These are phyloP conservation scores for Fimicolochytrium jonesii DNA, from an alignment of 192 early-diverging fungal genomes.

Conservation along the genomic window DNA sequence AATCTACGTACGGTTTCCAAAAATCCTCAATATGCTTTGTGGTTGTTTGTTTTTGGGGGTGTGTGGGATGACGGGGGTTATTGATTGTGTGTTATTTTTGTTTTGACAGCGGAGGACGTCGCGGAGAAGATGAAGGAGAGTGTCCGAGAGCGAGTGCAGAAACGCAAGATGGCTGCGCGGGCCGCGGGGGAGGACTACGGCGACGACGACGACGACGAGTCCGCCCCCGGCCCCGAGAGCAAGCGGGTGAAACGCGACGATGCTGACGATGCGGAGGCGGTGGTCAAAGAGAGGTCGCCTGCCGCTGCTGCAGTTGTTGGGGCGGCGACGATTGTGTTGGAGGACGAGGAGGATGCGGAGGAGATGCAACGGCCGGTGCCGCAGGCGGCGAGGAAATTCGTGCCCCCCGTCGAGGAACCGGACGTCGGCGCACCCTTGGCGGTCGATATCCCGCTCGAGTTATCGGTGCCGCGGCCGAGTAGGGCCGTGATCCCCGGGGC, in stretches of 20 bases:
- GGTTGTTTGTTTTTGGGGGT: not conserved
- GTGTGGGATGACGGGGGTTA: not conserved
- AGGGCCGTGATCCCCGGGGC: no score
- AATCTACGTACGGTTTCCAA: not conserved
- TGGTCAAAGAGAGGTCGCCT: not conserved
- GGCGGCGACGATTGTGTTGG: not conserved
- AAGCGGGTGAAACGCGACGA: not conserved
- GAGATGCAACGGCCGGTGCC: not conserved
- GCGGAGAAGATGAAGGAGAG: slow-evolving; percentile 21
- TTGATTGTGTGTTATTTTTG: not conserved
- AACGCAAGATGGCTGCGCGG: no score
- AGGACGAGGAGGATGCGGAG: slow-evolving; percentile 7
- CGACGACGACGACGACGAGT: no score
- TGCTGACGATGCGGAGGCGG: slow-evolving; percentile 8
- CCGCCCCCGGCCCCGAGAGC: no score
- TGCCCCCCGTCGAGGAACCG: not conserved
- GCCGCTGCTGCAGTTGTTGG: not conserved
- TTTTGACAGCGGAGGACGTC: slow-evolving; percentile 3
- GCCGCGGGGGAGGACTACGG: no score
- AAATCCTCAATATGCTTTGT: not conserved
- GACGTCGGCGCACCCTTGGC: slow-evolving; percentile 3
- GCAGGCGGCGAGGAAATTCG: not conserved
- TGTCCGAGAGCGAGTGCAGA: slow-evolving; percentile 9
- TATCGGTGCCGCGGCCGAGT: not conserved
- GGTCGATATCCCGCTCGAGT: no score